A percentile compares a stretch with the other conserved stretches of the same genome.
Conservation (phyloP, 2,329 filamentous ascomycete species). For the Xylariaceae sp. region DNA sequence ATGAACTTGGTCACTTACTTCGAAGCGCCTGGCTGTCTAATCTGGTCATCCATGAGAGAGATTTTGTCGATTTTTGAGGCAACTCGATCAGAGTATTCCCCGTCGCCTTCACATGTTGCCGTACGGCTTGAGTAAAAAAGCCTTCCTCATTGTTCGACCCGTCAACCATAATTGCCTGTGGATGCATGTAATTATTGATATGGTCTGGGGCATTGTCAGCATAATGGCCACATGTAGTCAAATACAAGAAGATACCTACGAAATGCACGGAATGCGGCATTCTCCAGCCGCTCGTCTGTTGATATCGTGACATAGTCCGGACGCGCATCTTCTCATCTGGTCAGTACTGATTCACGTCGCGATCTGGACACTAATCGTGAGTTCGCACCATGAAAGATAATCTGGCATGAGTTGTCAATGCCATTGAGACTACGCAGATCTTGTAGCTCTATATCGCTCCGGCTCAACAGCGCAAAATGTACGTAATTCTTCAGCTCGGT, state of each 20-base stretch:
- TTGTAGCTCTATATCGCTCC: slow-evolving; percentile 63
- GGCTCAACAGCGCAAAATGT: slow-evolving; percentile 76
- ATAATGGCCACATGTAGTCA: not conserved
- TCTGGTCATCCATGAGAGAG: slow-evolving; percentile 71
- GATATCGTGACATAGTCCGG: slow-evolving; percentile 69
- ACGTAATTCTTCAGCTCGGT: slow-evolving; percentile 64
- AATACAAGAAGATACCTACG: slow-evolving; percentile 34
- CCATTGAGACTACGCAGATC: slow-evolving; percentile 75
- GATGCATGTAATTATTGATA: slow-evolving; percentile 69
- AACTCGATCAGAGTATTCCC: slow-evolving; percentile 69
- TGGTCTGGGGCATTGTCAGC: slow-evolving; percentile 44
- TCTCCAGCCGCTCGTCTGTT: slow-evolving; percentile 63
- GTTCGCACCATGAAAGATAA: slow-evolving; percentile 52
- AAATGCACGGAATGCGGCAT: slow-evolving; percentile 60
- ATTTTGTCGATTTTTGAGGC: slow-evolving; percentile 57
- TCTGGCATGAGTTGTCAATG: slow-evolving; percentile 64
- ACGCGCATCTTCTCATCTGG: slow-evolving; percentile 58
- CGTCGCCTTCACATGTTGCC: slow-evolving; percentile 47
- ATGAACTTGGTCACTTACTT: slow-evolving; percentile 36
- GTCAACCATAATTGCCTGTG: slow-evolving; percentile 73
- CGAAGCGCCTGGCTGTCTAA: slow-evolving; percentile 69
- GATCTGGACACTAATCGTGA: slow-evolving; percentile 7
- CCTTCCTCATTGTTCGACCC: slow-evolving; percentile 60
- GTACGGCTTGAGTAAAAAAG: slow-evolving; percentile 61
- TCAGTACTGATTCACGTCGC: slow-evolving; percentile 11